Evolutionary conservation across 1,284 basidiomycete species (phyloP).

Genomic region (Moesziomyces globuligerus): DNA sequence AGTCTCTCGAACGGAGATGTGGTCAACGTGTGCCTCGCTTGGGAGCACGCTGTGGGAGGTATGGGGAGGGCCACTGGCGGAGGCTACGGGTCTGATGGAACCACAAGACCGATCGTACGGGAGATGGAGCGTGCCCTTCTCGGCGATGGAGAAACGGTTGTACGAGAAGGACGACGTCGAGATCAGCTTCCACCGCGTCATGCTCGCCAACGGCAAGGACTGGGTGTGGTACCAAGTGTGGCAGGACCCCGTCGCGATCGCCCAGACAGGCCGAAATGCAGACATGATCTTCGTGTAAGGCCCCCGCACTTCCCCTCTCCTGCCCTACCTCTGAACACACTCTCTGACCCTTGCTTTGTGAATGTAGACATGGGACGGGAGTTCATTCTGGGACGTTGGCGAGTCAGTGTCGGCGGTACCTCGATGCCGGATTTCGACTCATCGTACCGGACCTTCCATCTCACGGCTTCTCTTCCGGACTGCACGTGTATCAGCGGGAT

Average conservation of each 20-base stretch:
- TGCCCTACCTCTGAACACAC: background rate
- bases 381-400: conserved; percentile 64
- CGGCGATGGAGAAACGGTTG: conserved; percentile 62
- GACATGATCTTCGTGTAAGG: conserved; percentile 61
- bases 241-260: conserved; percentile 53
- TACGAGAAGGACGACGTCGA: conserved; percentile 61
- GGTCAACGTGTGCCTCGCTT: conserved; percentile 5
- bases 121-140: conserved; percentile 54
- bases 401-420: conserved; percentile 60
- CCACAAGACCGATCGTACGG: conserved; percentile 57
- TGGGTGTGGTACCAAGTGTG: conserved; percentile 66
- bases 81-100: conserved; percentile 43
- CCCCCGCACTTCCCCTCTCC: no score
- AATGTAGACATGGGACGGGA: conserved; percentile 59
- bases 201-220: conserved; percentile 61
- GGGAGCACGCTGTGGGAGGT: conserved; percentile 52
- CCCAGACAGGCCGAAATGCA: conserved; percentile 51
- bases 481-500: conserved; percentile 60
- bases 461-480: conserved; percentile 63
- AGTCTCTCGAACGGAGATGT: no score
- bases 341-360: background rate
- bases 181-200: conserved; percentile 54
- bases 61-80: conserved; percentile 52
- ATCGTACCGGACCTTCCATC: conserved; percentile 63
- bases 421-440: conserved; percentile 62